Evolutionary conservation across 2,329 filamentous ascomycete genomes (phyloP), one percentile per base, ranked within the genome.

Genomic region (Neoscytalidium dimidiatum): DNA sequence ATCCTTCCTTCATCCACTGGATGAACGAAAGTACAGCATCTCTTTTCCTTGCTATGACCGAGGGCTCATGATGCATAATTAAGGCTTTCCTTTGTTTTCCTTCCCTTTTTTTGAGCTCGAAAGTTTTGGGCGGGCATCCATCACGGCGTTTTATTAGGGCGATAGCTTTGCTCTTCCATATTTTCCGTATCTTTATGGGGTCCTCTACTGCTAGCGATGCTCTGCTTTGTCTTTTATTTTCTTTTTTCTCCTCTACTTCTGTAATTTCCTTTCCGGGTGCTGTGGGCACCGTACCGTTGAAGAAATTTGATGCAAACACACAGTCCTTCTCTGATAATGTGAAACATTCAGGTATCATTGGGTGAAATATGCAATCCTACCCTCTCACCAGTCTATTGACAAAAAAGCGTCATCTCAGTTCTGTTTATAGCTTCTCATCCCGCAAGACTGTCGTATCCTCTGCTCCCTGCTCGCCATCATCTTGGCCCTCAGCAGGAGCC

Each of bases 381-480:
- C 46, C 53, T 31, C 23, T 58, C 9, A 5, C 23, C 13, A 23
- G n/a, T 6, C 31, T 41, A 13, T 26, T 21, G 3, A 11, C 28
- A 4, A 17, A 56, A 19, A 21, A 56, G 7, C 3, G 11, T 57
- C 9, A 38, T 67, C 17, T 69, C 69, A 31, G 69, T 52, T 44
- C 26, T 21, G 9, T 31, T 33, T 28, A 60, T 11, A 17, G 56
- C 41, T 60, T 41, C 33, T 31, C 51, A 11, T 53, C 57, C 41
- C 49, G 28, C 48, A 51, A 14, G 38, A 64, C 60, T 17, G 53
- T 63, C 33, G 49, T 57, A n/a, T 64, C 60, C 11, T 38, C 64
- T 38, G 67, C 66, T 33, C 52, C 69, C 52, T 71, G 67, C 13
- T 68, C 70, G 43, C 71, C 71, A 26, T 71, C 66, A 48, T 46